Percentiles rank a stretch among this genome's conserved stretches.
Conservation (phyloP, 1,284 basidiomycete species). For the Psilocybe mexicana region DNA sequence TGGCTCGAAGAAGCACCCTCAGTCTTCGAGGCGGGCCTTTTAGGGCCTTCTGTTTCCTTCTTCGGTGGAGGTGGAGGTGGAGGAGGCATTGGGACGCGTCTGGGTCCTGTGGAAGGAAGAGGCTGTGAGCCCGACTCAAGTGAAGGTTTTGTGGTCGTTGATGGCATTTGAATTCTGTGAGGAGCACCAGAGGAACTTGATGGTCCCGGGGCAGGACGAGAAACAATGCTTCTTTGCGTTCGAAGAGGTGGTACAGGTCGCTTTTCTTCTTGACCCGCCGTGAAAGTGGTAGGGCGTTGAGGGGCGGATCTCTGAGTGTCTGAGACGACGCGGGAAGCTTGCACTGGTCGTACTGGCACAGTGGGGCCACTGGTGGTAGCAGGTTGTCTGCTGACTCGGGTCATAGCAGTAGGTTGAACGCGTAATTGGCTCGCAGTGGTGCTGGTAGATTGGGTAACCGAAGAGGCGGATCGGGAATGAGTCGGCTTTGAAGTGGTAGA, state of each 20-base stretch:
- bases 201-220: slow-evolving; percentile 3
- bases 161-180: slow-evolving; percentile 19
- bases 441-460: slow-evolving; percentile 15
- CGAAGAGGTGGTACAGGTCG: slow-evolving; percentile 18
- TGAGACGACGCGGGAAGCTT: slow-evolving; percentile 20
- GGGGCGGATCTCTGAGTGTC: slow-evolving; percentile 18
- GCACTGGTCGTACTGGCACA: slow-evolving; percentile 29
- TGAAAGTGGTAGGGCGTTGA: slow-evolving; percentile 12
- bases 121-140: slow-evolving; percentile 13
- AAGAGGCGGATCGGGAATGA: slow-evolving; percentile 22
- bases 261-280: slow-evolving; percentile 14
- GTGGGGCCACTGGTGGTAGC: slow-evolving; percentile 27
- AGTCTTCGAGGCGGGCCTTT: slow-evolving; percentile 18
- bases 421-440: slow-evolving; percentile 18
- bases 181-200: slow-evolving; percentile 13
- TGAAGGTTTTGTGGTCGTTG: slow-evolving; percentile 11
- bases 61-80: slow-evolving; percentile 19
- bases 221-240: slow-evolving; percentile 9
- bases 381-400: slow-evolving; percentile 21
- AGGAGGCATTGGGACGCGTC: slow-evolving; percentile 31
- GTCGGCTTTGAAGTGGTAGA: slow-evolving; percentile 21
- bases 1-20: slow-evolving; percentile 15
- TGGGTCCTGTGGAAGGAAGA: slow-evolving; percentile 26
- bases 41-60: slow-evolving; percentile 18
- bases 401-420: slow-evolving; percentile 17